These are phyloP conservation scores for Rosa hybrid DNA, from an alignment of 331 rosid genomes.

Conservation along the genomic window DNA sequence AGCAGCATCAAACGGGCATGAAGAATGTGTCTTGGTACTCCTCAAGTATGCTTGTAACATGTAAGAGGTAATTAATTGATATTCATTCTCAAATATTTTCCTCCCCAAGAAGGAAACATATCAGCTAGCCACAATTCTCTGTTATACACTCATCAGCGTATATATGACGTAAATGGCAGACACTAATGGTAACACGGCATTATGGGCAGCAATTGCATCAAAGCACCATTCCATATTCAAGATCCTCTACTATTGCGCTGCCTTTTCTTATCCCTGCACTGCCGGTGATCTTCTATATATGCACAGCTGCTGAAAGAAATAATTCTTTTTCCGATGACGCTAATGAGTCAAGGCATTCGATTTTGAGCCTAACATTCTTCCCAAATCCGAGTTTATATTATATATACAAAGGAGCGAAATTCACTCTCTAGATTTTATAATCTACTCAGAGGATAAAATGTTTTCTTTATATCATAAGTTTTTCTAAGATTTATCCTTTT, in stretches of 20 bases:
- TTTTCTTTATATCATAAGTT: too few relatives aligned
- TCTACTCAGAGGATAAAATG: too few relatives aligned
- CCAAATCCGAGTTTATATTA: too few relatives aligned
- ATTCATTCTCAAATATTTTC: not conserved
- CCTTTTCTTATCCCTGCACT: constrained; percentile 46
- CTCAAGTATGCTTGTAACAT: constrained; percentile 62
- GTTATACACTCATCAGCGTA: not conserved
- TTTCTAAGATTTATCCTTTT: too few relatives aligned
- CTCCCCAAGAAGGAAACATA: too few relatives aligned
- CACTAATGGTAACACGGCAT: constrained; percentile 57
- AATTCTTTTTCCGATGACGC: too few relatives aligned
- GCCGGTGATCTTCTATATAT: constrained; percentile 62
- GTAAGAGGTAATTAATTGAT: constrained; percentile 42
- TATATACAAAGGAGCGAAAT: too few relatives aligned
- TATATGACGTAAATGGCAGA: constrained; percentile 5
- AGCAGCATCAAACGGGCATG: constrained; percentile 77
- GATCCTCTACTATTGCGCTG: constrained; percentile 51
- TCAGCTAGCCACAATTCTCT: not conserved
- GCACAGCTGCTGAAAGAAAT: constrained; percentile 44
- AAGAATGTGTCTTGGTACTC: constrained; percentile 67
- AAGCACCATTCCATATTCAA: constrained; percentile 65
- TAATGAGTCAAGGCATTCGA: too few relatives aligned
- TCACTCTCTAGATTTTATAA: too few relatives aligned
- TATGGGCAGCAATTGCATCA: constrained; percentile 75
- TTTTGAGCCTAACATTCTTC: too few relatives aligned